A percentile compares a stretch with the other conserved stretches of the same genome.
phyloP scores from a whole-genome alignment of 2,329 filamentous ascomycete genomes.

The Allantophomopsis cytisporea region DNA sequence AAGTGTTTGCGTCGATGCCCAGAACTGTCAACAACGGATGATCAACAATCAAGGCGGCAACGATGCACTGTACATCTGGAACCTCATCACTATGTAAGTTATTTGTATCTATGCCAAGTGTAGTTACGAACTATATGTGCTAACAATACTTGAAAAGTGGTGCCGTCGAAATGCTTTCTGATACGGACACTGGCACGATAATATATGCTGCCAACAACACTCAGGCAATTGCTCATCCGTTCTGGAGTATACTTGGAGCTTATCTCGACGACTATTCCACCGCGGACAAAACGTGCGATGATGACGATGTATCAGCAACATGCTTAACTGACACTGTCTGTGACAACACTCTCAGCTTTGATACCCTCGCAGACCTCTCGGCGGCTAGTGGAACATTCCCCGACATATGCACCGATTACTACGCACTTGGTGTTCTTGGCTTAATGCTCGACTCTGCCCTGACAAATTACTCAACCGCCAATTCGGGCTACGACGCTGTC shows the following conservation, averaged over 20 bases:
- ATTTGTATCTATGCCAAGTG: no score
- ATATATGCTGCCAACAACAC: conserved; percentile 3
- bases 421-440: conserved; percentile 1
- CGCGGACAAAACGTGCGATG: no score
- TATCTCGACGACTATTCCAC: conserved; percentile 2
- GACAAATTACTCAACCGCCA: conserved; percentile 3
- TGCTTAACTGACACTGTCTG: no score
- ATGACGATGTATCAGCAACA: no score
- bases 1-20: conserved; percentile 10
- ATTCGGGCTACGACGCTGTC: conserved; percentile 4
- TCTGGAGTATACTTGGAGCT: conserved; percentile 3
- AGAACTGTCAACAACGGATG: conserved; percentile 17
- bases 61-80: no score
- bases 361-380: conserved; percentile 1
- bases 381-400: conserved; percentile 1
- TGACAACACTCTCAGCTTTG: conserved; percentile 2
- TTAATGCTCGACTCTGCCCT: background rate
- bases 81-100: no score
- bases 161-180: conserved; percentile 3
- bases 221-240: conserved; percentile 3
- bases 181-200: background rate
- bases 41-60: no score
- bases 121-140: no score
- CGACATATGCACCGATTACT: conserved; percentile 2
- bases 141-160: no score